A percentile compares a stretch with the other conserved stretches of the same genome.
Evolutionary conservation across 2,329 filamentous ascomycete genomes (phyloP).

Genomic region (Trichoderma sp.): DNA sequence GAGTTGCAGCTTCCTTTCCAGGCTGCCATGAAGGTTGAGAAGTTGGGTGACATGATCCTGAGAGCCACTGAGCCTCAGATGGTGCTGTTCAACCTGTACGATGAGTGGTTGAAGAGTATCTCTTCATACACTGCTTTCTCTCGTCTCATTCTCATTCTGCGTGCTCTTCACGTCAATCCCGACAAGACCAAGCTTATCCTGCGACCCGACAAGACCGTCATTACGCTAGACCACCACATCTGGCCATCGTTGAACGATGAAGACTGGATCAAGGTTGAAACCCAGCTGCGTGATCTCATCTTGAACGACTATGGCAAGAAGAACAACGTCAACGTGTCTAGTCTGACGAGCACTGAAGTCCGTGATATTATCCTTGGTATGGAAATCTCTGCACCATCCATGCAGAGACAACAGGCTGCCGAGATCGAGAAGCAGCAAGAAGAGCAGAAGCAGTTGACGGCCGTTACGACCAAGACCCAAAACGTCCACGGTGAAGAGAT

Average conservation of each 20-base stretch:
- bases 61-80: conserved; percentile 98
- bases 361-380: conserved; percentile 98
- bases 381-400: conserved; percentile 96
- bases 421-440: conserved; percentile 99
- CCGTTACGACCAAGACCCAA: conserved; percentile 96
- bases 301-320: conserved; percentile 99
- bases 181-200: conserved; percentile 97
- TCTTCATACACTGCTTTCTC: conserved; percentile 99
- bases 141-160: conserved; percentile 85
- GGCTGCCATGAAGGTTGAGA: conserved; percentile 99
- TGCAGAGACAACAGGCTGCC: conserved; percentile 96
- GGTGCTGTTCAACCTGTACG: conserved; percentile 98
- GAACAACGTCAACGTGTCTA: conserved; percentile 99
- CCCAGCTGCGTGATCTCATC: conserved; percentile 90
- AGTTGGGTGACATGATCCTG: conserved; percentile 97
- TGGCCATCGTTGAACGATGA: conserved; percentile 94
- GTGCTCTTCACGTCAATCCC: conserved; percentile 93
- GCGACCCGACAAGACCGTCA: conserved; percentile 94
- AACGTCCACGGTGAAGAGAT: conserved; percentile 97
- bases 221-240: conserved; percentile 98
- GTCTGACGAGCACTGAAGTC: conserved; percentile 93
- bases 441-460: conserved; percentile 93
- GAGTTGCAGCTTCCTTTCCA: conserved; percentile 98
- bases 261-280: conserved; percentile 99
- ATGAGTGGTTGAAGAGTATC: conserved; percentile 98